phyloP scores from a whole-genome alignment of 306 rosid species.

The Vachellia collinsii region DNA sequence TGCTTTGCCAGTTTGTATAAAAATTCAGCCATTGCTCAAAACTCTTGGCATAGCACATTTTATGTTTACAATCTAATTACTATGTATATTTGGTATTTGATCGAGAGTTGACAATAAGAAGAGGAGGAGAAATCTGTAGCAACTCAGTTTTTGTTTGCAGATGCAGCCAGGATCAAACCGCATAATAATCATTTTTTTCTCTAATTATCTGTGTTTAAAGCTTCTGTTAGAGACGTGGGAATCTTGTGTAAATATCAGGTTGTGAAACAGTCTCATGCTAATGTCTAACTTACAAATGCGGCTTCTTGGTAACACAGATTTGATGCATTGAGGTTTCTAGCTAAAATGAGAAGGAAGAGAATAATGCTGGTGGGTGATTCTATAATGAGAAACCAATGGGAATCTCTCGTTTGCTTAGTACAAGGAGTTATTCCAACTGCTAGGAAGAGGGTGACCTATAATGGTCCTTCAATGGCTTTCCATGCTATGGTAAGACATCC shows the following conservation, averaged over 20 bases:
- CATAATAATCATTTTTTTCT: neutral
- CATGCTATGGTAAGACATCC: slow-evolving; percentile 73
- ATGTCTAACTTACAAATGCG: slow-evolving; percentile 23
- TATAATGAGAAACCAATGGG: slow-evolving; percentile 98
- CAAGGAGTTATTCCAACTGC: slow-evolving; percentile 88
- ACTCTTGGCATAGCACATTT: neutral
- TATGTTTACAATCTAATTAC: neutral
- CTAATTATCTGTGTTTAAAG: neutral
- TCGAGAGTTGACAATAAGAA: neutral
- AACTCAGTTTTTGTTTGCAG: neutral
- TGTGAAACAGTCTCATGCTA: slow-evolving; percentile 2
- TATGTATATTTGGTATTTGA: neutral
- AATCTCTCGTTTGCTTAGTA: slow-evolving; percentile 89
- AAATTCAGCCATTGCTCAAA: slow-evolving; percentile 4
- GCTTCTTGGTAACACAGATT: slow-evolving; percentile 57
- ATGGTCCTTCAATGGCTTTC: slow-evolving; percentile 90
- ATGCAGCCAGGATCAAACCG: neutral
- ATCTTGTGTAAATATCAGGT: slow-evolving; percentile 13
- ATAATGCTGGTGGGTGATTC: slow-evolving; percentile 98
- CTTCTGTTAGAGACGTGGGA: neutral
- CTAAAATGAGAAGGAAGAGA: slow-evolving; percentile 83
- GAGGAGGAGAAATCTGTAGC: neutral
- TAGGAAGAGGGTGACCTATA: slow-evolving; percentile 67
- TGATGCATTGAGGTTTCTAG: slow-evolving; percentile 87
- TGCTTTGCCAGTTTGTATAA: neutral